Evolutionary conservation across 139 green algal species (phyloP).

Genomic region (Spirogloea muscicola): DNA sequence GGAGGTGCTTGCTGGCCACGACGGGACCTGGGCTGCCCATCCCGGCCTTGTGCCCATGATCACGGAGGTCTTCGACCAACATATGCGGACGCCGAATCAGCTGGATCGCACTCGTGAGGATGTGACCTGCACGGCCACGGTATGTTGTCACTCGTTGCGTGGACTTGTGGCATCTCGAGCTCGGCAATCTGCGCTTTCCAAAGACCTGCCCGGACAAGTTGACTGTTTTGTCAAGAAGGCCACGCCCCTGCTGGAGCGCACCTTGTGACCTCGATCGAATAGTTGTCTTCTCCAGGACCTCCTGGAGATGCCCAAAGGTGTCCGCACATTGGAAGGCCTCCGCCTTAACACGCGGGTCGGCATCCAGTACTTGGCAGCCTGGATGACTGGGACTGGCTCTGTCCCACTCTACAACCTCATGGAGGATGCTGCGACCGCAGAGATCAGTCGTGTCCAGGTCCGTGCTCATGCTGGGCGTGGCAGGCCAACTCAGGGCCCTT

Average conservation of each 20-base stretch:
- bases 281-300: too few relatives aligned
- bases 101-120: constrained; percentile 62
- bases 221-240: too few relatives aligned
- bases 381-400: constrained; percentile 77
- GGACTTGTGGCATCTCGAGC: too few relatives aligned
- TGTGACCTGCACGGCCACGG: constrained; percentile 38
- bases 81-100: constrained; percentile 81
- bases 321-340: constrained; percentile 62
- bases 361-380: constrained; percentile 75
- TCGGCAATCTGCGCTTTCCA: too few relatives aligned
- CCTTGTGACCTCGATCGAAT: constrained; percentile 41
- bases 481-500: too few relatives aligned
- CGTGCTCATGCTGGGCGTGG: too few relatives aligned
- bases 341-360: constrained; percentile 67
- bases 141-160: too few relatives aligned
- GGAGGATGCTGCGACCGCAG: constrained; percentile 86
- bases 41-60: constrained; percentile 70
- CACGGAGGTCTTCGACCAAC: constrained; percentile 63
- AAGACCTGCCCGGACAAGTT: too few relatives aligned
- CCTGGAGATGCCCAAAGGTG: constrained; percentile 54
- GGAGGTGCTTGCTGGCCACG: constrained; percentile 78
- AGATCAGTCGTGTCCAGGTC: constrained; percentile 75
- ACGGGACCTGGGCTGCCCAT: constrained; percentile 82
- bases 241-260: too few relatives aligned
- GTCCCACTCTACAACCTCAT: constrained; percentile 87